These are phyloP conservation scores for Symbiodinium natans DNA, from an alignment of 73 alveolate genomes.

Conservation along the genomic window DNA sequence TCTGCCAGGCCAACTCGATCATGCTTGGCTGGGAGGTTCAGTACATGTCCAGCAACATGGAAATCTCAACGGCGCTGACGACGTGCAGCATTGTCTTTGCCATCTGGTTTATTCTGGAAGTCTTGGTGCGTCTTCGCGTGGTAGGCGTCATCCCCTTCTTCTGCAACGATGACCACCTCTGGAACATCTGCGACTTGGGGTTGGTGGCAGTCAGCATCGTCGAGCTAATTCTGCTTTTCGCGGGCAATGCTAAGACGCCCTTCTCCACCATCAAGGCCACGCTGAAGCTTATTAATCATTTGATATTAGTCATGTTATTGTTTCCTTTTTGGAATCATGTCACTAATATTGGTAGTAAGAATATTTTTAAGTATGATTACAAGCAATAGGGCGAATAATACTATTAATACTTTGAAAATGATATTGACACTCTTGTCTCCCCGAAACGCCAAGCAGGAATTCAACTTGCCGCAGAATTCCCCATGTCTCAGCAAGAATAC, in stretches of 20 bases:
- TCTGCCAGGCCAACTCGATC: constrained; percentile 28
- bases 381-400: too few species aligned
- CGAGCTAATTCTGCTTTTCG: background rate
- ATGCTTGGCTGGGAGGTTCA: constrained; percentile 43
- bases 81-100: constrained; percentile 22
- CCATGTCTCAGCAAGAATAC: too few species aligned
- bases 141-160: constrained; percentile 23
- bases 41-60: background rate
- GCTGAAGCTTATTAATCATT: too few species aligned
- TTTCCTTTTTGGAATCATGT: too few species aligned
- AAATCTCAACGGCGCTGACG: background rate
- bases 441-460: too few species aligned
- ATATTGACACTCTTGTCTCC: too few species aligned
- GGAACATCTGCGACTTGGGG: constrained; percentile 29
- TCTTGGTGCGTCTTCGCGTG: constrained; percentile 59
- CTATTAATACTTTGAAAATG: too few species aligned
- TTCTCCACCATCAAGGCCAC: constrained; percentile 33
- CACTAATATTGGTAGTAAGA: too few species aligned
- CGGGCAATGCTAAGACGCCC: constrained; percentile 24
- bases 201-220: constrained; percentile 26
- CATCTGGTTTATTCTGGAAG: constrained; percentile 66
- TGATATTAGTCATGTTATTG: too few species aligned
- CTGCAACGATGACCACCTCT: constrained; percentile 4
- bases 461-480: too few species aligned
- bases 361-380: too few species aligned